phyloP scores from a whole-genome alignment of 768 basidiomycete genomes.

The Myochromella boudieri region DNA sequence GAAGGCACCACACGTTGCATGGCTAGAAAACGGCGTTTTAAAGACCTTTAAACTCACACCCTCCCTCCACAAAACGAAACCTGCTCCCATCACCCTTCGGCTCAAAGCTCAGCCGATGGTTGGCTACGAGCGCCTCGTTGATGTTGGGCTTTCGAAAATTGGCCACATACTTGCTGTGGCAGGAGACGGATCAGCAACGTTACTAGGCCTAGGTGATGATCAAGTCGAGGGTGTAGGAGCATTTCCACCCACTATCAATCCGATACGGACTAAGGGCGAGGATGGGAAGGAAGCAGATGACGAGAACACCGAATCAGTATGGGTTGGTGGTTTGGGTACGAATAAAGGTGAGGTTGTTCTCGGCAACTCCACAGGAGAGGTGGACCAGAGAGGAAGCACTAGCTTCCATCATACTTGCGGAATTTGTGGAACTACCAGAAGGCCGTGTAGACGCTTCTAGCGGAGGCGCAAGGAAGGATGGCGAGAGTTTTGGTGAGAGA shows the following conservation, averaged over 20 bases:
- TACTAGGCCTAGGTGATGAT: slow-evolving; percentile 51
- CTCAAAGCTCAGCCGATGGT: slow-evolving; percentile 7
- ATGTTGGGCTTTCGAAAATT: slow-evolving; percentile 54
- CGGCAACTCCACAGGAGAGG: slow-evolving; percentile 30
- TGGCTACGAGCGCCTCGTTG: slow-evolving; percentile 52
- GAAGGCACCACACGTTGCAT: slow-evolving; percentile 39
- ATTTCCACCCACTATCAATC: slow-evolving; percentile 55
- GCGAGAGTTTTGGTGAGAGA: slow-evolving; percentile 51
- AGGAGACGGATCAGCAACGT: slow-evolving; percentile 53
- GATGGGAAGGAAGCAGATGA: neutral
- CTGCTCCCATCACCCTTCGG: slow-evolving; percentile 30
- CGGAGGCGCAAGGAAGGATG: slow-evolving; percentile 34
- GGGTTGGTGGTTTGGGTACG: neutral
- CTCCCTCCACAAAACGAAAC: slow-evolving; percentile 48
- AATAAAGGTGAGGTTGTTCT: slow-evolving; percentile 4
- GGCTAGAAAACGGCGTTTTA: slow-evolving; percentile 54
- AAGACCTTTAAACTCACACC: slow-evolving; percentile 52
- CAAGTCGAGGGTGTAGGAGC: slow-evolving; percentile 47
- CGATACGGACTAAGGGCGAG: slow-evolving; percentile 11
- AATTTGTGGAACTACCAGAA: slow-evolving; percentile 81
- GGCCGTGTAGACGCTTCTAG: slow-evolving; percentile 25
- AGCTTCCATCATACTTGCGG: slow-evolving; percentile 57
- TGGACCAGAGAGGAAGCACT: slow-evolving; percentile 88
- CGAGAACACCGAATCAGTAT: neutral
- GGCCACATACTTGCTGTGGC: slow-evolving; percentile 64